Percentiles rank a stretch among this genome's conserved stretches.
These are phyloP conservation scores for Colletotrichum incanum DNA, from an alignment of 2,329 filamentous ascomycete genomes.

Conservation along the genomic window DNA sequence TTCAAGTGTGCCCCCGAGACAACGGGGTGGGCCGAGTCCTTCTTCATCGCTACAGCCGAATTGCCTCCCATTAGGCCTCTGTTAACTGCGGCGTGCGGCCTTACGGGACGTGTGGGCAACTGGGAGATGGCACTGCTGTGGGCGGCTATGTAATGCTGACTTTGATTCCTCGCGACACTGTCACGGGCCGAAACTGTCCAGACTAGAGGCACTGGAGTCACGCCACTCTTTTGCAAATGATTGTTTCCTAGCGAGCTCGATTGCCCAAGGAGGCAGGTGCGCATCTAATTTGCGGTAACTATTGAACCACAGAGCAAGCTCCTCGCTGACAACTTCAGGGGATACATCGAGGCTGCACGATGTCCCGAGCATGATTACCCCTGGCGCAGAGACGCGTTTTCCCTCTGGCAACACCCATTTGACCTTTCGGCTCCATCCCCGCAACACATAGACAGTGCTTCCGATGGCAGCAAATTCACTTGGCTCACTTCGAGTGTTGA, in stretches of 20 bases:
- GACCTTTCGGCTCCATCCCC: background rate
- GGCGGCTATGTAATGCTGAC: too few relatives aligned
- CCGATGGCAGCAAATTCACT: background rate
- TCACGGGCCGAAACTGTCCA: background rate
- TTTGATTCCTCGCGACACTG: too few relatives aligned
- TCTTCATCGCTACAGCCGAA: too few relatives aligned
- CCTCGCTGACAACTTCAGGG: background rate
- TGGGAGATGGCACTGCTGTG: too few relatives aligned
- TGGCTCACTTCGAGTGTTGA: background rate
- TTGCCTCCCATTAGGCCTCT: too few relatives aligned
- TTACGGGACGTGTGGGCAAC: too few relatives aligned
- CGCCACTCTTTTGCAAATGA: background rate
- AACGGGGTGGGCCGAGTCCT: too few relatives aligned
- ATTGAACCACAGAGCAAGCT: background rate
- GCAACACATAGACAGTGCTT: background rate
- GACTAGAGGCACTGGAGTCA: background rate
- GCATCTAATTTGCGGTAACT: background rate
- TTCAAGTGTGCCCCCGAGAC: too few relatives aligned
- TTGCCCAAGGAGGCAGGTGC: background rate
- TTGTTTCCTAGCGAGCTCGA: background rate
- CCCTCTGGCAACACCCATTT: background rate
- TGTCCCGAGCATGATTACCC: background rate
- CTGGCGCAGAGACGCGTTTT: background rate
- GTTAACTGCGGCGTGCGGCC: too few relatives aligned
- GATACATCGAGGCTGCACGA: background rate